A percentile compares a stretch with the other conserved stretches of the same genome.
These are phyloP conservation scores for Candida dajiaensis DNA, from an alignment of 805 yeast genomes.

Conservation along the genomic window DNA sequence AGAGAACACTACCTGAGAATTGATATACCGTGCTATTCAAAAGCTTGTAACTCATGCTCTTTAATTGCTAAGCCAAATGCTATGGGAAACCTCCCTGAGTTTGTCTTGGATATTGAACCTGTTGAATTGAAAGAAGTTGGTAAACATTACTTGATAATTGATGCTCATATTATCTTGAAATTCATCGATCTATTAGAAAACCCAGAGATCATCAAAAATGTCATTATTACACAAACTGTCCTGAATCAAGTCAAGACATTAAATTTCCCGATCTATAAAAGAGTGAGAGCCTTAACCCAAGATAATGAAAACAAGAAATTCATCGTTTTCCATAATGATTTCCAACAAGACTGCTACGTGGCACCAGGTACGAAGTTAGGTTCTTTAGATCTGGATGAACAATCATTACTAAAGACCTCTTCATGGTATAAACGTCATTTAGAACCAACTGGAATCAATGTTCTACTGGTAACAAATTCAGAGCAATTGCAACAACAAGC, in stretches of 20 bases:
- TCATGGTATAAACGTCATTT: slow-evolving; percentile 72
- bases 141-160: slow-evolving; percentile 76
- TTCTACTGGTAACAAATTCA: slow-evolving; percentile 74
- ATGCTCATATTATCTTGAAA: slow-evolving; percentile 81
- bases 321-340: slow-evolving; percentile 91
- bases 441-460: slow-evolving; percentile 31
- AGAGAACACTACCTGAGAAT: slow-evolving; percentile 90
- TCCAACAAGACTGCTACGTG: slow-evolving; percentile 41
- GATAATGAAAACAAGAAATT: slow-evolving; percentile 68
- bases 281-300: slow-evolving; percentile 73
- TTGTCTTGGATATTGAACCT: slow-evolving; percentile 64
- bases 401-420: slow-evolving; percentile 76
- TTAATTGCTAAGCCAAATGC: slow-evolving; percentile 54
- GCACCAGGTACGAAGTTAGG: slow-evolving; percentile 57
- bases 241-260: slow-evolving; percentile 87
- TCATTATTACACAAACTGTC: slow-evolving; percentile 91
- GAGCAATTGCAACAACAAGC: slow-evolving; percentile 47
- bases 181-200: slow-evolving; percentile 89
- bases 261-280: slow-evolving; percentile 81
- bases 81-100: slow-evolving; percentile 56
- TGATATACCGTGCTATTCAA: slow-evolving; percentile 89
- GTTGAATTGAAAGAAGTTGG: slow-evolving; percentile 42
- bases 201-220: slow-evolving; percentile 73
- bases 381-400: slow-evolving; percentile 78
- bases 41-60: slow-evolving; percentile 58